Evolutionary conservation across 371 early-diverging fungal genomes (phyloP).

Genomic region (Funneliformis caledonium): DNA sequence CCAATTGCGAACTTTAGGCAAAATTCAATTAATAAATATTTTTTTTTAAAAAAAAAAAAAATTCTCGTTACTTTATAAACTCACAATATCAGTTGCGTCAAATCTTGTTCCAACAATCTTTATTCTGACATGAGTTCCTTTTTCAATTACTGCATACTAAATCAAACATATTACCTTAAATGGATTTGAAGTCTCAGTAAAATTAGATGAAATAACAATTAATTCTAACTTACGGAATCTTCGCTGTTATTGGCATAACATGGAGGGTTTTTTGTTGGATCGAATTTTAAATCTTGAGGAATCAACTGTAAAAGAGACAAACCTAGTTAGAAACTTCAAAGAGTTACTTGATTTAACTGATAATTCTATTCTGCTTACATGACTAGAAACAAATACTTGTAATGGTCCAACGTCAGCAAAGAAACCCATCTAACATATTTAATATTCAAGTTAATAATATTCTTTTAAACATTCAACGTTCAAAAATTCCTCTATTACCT

Average conservation of each 20-base stretch:
- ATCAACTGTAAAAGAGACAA: constrained; percentile 64
- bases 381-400: constrained; percentile 93
- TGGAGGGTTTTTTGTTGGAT: constrained; percentile 86
- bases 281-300: constrained; percentile 88
- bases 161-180: neutral
- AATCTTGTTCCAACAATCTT: constrained; percentile 94
- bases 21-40: constrained; percentile 22
- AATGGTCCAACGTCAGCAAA: constrained; percentile 98
- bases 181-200: neutral
- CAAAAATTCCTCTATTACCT: constrained; percentile 56
- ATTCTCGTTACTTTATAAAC: constrained; percentile 41
- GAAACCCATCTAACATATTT: constrained; percentile 85
- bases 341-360: neutral
- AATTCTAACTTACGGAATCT: constrained; percentile 50
- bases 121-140: constrained; percentile 86
- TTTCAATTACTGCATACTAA: constrained; percentile 61
- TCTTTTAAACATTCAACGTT: neutral
- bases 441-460: neutral
- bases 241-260: constrained; percentile 86
- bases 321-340: neutral
- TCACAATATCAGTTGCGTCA: constrained; percentile 93
- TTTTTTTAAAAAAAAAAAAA: constrained; percentile 5
- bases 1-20: constrained; percentile 82
- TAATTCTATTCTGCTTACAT: constrained; percentile 58
- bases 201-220: neutral